Conservation (phyloP, 1,284 basidiomycete genomes). For the Tilletia walkeri region DNA sequence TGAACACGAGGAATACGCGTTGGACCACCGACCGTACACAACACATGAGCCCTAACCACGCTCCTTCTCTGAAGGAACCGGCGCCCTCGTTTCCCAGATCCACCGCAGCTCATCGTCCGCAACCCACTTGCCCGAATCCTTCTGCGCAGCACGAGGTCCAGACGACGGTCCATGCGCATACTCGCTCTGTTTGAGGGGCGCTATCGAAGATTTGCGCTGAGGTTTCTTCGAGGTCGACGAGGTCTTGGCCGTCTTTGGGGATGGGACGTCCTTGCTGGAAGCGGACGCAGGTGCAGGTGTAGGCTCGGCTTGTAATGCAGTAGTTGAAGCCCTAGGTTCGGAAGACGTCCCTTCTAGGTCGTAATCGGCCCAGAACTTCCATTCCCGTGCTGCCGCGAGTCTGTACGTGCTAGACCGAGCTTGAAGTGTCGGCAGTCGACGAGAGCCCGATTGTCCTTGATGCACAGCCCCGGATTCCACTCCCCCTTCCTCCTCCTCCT, state of each 20-base stretch:
- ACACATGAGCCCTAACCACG: background rate
- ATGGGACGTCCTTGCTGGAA: too few species aligned
- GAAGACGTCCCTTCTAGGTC: background rate
- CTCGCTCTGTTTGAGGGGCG: background rate
- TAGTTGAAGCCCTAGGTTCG: too few species aligned
- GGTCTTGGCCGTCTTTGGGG: too few species aligned
- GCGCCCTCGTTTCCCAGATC: background rate
- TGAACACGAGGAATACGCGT: too few species aligned
- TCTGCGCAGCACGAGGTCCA: background rate
- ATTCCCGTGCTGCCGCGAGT: background rate
- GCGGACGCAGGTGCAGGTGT: too few species aligned
- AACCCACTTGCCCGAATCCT: background rate
- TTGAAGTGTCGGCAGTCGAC: background rate
- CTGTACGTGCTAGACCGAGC: background rate
- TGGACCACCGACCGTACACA: too few species aligned
- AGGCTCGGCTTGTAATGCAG: too few species aligned
- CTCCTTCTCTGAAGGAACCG: background rate
- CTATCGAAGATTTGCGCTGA: background rate
- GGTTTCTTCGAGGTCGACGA: too few species aligned
- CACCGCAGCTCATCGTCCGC: background rate
- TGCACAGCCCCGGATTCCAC: background rate
- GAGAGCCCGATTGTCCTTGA: background rate
- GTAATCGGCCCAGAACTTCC: constrained; percentile 12
- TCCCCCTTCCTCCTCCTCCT: background rate
- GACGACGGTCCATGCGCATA: background rate